These are phyloP conservation scores for Penicillium fimorum DNA, from an alignment of 495 filamentous ascomycete genomes.

Conservation along the genomic window DNA sequence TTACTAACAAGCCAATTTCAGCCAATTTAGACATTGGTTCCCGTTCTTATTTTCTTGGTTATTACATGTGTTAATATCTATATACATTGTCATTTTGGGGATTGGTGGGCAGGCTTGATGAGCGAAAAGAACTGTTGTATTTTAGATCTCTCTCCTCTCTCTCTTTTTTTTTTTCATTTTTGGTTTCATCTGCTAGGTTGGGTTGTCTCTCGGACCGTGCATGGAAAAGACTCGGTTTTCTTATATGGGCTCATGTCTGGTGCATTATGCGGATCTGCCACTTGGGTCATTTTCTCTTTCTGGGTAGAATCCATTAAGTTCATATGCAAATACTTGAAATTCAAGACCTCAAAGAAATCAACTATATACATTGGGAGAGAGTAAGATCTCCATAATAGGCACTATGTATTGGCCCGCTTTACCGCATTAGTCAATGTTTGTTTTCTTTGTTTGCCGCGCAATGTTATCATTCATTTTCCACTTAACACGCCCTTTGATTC, in stretches of 20 bases:
- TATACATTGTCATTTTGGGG: constrained; percentile 27
- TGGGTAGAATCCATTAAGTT: constrained; percentile 9
- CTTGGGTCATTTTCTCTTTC: constrained; percentile 16
- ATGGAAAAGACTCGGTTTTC: constrained; percentile 38
- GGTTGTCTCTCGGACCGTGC: constrained; percentile 31
- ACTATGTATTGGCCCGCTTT: constrained; percentile 13
- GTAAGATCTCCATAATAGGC: neutral
- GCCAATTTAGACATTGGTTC: constrained; percentile 6
- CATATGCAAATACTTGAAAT: neutral
- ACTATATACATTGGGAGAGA: neutral
- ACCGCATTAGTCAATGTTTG: constrained; percentile 29
- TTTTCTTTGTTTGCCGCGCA: constrained; percentile 28
- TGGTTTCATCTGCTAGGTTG: constrained; percentile 19
- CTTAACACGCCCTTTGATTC: constrained; percentile 15
- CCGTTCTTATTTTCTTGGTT: constrained; percentile 26
- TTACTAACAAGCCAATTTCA: neutral
- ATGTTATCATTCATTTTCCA: constrained; percentile 1
- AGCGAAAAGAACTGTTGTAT: constrained; percentile 33
- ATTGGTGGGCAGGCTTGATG: constrained; percentile 33
- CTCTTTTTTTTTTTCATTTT: constrained; percentile 19
- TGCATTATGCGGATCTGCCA: constrained; percentile 28
- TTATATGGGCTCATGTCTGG: constrained; percentile 34
- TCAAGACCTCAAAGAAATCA: neutral
- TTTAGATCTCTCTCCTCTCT: constrained; percentile 46
- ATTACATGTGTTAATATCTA: constrained; percentile 34